Evolutionary conservation across 768 basidiomycete genomes (phyloP).

Genomic region (Leccinum broughii): DNA sequence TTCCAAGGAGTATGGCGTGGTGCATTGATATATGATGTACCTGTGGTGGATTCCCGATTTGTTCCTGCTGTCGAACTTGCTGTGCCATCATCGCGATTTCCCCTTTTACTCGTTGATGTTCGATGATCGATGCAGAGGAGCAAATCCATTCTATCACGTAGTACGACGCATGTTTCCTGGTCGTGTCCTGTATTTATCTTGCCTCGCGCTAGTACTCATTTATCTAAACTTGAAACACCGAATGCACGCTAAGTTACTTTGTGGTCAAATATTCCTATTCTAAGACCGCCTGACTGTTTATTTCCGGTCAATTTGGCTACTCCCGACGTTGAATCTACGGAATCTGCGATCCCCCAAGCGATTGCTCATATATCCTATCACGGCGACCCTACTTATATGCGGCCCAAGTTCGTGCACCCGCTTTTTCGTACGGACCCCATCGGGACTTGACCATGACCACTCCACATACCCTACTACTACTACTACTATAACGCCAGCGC

Average conservation of each 20-base stretch:
- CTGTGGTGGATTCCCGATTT: constrained; percentile 52
- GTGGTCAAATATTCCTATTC: constrained; percentile 18
- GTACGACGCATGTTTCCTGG: constrained; percentile 15
- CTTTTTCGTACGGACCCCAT: constrained; percentile 9
- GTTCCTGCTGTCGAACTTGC: constrained; percentile 62
- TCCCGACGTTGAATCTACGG: constrained; percentile 13
- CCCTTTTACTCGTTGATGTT: constrained; percentile 64
- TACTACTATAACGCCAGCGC: constrained; percentile 9
- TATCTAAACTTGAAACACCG: constrained; percentile 32
- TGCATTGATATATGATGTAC: constrained; percentile 54
- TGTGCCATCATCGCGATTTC: constrained; percentile 73
- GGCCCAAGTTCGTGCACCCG: constrained; percentile 2
- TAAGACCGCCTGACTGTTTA: constrained; percentile 6
- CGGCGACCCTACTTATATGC: constrained; percentile 13
- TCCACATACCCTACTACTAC: background rate
- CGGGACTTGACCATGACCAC: constrained; percentile 12
- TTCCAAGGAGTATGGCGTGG: constrained; percentile 29
- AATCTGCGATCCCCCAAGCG: constrained; percentile 17
- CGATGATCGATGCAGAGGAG: constrained; percentile 24
- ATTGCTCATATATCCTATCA: constrained; percentile 30
- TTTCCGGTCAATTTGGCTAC: constrained; percentile 10
- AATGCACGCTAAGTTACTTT: constrained; percentile 14
- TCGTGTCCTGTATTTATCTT: constrained; percentile 17
- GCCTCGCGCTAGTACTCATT: constrained; percentile 28
- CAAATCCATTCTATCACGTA: constrained; percentile 20